These are phyloP conservation scores for Saitozyma sp. DNA, from an alignment of 768 basidiomycete genomes.

Conservation along the genomic window DNA sequence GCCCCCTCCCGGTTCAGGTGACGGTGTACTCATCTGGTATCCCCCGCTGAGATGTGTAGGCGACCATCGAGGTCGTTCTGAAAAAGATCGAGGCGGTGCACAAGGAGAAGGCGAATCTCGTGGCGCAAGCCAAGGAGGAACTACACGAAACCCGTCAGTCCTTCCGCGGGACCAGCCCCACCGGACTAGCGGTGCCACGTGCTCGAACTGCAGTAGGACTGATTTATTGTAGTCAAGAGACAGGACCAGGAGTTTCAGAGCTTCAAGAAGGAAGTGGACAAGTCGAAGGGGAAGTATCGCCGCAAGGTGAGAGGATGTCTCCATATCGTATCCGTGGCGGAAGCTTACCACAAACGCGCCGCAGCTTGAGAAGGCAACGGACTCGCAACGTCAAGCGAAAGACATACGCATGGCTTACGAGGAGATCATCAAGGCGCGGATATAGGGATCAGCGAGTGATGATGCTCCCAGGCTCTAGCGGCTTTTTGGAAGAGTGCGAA, in stretches of 20 bases:
- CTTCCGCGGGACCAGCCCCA: background rate
- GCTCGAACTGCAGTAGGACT: too few relatives aligned
- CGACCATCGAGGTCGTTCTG: conserved; percentile 6
- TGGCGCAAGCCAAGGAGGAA: conserved; percentile 3
- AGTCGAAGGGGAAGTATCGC: conserved; percentile 7
- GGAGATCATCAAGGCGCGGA: conserved; percentile 1
- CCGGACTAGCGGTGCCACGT: too few relatives aligned
- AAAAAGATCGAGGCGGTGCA: conserved; percentile 8
- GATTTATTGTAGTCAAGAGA: conserved; percentile 8
- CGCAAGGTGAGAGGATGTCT: conserved; percentile 12
- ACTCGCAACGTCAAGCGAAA: conserved; percentile 9
- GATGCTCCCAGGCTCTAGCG: background rate
- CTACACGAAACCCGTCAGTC: conserved; percentile 9
- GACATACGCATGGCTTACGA: conserved; percentile 14
- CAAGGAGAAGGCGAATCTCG: background rate
- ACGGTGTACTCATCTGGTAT: too few relatives aligned
- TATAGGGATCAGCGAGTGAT: background rate
- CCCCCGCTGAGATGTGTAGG: conserved; percentile 1
- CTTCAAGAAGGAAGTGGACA: conserved; percentile 3
- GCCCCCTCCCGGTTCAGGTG: too few relatives aligned
- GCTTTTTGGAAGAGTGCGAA: background rate
- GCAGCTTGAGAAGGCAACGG: conserved; percentile 20
- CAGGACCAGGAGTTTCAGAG: conserved; percentile 13
- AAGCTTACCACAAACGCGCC: background rate
- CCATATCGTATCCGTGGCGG: background rate